These are phyloP conservation scores for Falciphora oryzae DNA, from an alignment of 2,329 filamentous ascomycete species.

Conservation along the genomic window DNA sequence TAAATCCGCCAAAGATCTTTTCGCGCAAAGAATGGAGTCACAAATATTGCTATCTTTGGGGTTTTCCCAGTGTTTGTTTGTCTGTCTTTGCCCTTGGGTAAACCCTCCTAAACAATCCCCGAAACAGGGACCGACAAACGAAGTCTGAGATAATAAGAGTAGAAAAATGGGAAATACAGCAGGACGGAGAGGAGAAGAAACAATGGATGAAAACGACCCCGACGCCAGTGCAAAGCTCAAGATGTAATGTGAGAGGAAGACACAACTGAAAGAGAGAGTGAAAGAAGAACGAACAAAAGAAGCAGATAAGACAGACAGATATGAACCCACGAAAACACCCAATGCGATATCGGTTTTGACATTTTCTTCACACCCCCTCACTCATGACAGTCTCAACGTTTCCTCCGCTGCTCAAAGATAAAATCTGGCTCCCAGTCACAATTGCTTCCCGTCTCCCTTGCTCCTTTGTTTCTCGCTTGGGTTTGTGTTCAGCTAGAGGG, in stretches of 20 bases:
- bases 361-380: background rate
- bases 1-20: no score
- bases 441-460: background rate
- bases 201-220: background rate
- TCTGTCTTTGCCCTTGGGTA: no score
- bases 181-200: no score
- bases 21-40: background rate
- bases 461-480: background rate
- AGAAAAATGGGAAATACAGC: background rate
- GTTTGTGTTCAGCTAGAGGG: background rate
- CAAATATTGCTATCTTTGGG: slow-evolving; percentile 5
- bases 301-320: background rate
- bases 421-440: background rate
- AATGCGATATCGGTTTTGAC: background rate
- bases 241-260: background rate
- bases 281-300: background rate
- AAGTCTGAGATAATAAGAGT: background rate
- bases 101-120: no score
- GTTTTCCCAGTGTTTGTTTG: background rate
- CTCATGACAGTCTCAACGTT: background rate
- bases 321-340: background rate
- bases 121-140: background rate
- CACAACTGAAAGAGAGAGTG: background rate
- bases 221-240: background rate
- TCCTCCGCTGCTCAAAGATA: background rate